Conservation (phyloP, 257 asterid species). For the Salvia hispanica region DNA sequence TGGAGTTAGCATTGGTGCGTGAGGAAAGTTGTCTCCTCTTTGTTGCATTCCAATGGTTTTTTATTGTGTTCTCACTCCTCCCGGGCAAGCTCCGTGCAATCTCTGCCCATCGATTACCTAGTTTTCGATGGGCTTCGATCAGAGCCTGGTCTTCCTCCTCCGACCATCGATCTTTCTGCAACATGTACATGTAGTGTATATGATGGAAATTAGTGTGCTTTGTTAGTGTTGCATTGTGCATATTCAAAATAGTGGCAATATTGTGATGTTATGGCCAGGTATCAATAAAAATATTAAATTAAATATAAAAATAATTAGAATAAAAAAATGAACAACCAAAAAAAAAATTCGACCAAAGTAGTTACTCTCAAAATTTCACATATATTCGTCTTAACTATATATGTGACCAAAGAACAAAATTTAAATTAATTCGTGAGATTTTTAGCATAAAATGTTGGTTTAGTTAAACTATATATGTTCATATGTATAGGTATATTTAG, state of each 20-base stretch:
- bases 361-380: too few relatives aligned
- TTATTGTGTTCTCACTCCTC: constrained; percentile 63
- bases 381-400: neutral
- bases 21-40: constrained; percentile 54
- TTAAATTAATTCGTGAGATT: constrained; percentile 21
- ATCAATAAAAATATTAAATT: too few relatives aligned
- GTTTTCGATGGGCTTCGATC: constrained; percentile 46
- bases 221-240: too few relatives aligned
- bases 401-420: constrained; percentile 28
- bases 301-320: too few relatives aligned
- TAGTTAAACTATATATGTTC: too few relatives aligned
- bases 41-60: constrained; percentile 69
- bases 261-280: too few relatives aligned
- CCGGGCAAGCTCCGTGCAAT: constrained; percentile 62
- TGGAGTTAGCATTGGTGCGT: constrained; percentile 20
- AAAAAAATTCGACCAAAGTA: too few relatives aligned
- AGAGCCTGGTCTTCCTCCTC: constrained; percentile 63
- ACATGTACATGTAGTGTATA: neutral
- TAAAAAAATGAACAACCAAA: too few relatives aligned
- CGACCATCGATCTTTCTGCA: constrained; percentile 65
- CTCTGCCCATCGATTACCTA: constrained; percentile 70
- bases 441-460: neutral
- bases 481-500: too few relatives aligned
- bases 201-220: too few relatives aligned
- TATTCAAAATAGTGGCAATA: too few relatives aligned